Base-by-base conservation (phyloP, 2,329 filamentous ascomycete species). In the Juglanconis sp. region DNA sequence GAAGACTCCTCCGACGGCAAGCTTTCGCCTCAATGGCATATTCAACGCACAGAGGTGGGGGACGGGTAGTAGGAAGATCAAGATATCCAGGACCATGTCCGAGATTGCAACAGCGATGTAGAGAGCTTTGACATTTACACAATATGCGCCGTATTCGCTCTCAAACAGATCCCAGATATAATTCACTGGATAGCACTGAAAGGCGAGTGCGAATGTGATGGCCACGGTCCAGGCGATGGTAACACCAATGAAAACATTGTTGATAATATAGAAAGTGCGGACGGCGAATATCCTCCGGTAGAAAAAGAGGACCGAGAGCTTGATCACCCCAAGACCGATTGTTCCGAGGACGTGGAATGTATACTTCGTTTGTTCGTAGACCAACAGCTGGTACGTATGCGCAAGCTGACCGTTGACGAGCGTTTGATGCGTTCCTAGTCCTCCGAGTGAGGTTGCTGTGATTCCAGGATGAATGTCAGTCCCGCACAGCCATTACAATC, bases 21-120 rank as follows among this genome's bases (percentile, higher is more conserved):
- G n/a, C 32, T 57, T 60, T 10, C 38, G 53, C 24, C n/a, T 47
- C 13, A 36, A 13, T 4, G 53, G 42, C 58, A 60, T 60, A 15
- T 51, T 38, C 4, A 60, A 35, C 7, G 30, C 35, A 7, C 46
- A 60, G 4, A 60, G 40, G 7, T 51, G 40, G 6, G 46, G 53
- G 4, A 60, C 31, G 1, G 58, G 58, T 6, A 60, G 58, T 9
- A 56, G 36, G 9, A 60, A 44, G 15, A 60, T 60, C 35, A 60
- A 8, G 10, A 60, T 30, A 32, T 60, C 58, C 9, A 60, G 24
- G 24, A 60, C 50, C 35, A 60, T 44, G 42, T 60, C 58, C 10
- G 46, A 60, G 24, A 87, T 85, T 60, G 89, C 87, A 11, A 85
- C 84, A 11, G 86, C 87, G 17, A 55, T 24, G 53, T 55, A 55